Percentiles rank a stretch among this genome's conserved stretches.
These are phyloP conservation scores for Trichoderma citrinoviride DNA, from an alignment of 2,329 filamentous ascomycete species.

Conservation along the genomic window DNA sequence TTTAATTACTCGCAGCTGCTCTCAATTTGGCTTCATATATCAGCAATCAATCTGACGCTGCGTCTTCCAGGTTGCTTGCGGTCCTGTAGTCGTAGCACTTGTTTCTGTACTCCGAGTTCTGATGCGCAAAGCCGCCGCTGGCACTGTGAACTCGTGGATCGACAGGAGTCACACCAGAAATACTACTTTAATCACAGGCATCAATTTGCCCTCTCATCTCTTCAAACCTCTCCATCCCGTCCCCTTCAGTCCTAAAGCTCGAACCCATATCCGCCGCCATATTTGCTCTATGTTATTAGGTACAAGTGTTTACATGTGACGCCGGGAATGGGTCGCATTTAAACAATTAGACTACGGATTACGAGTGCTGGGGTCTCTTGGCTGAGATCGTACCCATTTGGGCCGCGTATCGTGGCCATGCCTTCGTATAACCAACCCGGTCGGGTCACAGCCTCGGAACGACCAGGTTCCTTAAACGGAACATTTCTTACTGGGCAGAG, in stretches of 20 bases:
- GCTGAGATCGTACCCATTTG: not conserved
- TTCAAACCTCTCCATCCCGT: not conserved
- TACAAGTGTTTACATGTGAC: not conserved
- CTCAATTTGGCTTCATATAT: not conserved
- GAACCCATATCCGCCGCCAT: not conserved
- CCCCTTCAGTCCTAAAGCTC: no score
- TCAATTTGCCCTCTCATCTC: no score
- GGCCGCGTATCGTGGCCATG: not conserved
- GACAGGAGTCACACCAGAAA: conserved; percentile 16
- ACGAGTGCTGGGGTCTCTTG: not conserved
- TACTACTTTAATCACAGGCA: not conserved
- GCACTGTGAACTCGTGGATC: conserved; percentile 1
- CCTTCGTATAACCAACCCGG: not conserved
- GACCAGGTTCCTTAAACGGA: not conserved
- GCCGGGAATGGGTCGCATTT: not conserved
- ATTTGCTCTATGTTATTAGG: no score
- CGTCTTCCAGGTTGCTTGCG: not conserved
- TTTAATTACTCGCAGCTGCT: conserved; percentile 10
- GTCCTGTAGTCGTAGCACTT: not conserved
- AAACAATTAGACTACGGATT: not conserved
- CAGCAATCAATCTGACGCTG: not conserved
- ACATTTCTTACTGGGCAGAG: no score
- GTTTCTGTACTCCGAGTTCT: not conserved
- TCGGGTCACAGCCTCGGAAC: not conserved
- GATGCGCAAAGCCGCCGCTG: not conserved